Evolutionary conservation across 1,284 basidiomycete species (phyloP).

Genomic region (Fomitopsis betulina): DNA sequence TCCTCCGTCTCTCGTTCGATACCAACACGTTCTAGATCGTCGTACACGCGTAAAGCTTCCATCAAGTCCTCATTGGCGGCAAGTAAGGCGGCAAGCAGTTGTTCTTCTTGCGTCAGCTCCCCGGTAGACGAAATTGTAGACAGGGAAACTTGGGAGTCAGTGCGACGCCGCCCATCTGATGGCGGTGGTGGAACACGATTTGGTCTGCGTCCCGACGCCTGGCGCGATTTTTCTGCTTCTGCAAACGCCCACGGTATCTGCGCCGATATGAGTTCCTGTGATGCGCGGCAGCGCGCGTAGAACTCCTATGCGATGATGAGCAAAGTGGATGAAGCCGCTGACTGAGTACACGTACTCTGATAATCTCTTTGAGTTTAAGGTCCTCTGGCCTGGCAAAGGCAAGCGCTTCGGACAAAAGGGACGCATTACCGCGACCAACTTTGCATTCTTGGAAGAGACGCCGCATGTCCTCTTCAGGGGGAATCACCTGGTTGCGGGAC

Average conservation of each 20-base stretch:
- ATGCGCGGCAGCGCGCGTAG: slow-evolving; percentile 61
- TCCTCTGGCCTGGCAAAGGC: slow-evolving; percentile 63
- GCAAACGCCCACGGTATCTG: slow-evolving; percentile 80
- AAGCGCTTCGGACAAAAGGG: slow-evolving; percentile 60
- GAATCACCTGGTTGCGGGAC: slow-evolving; percentile 55
- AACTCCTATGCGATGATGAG: slow-evolving; percentile 52
- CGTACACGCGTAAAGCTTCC: slow-evolving; percentile 45
- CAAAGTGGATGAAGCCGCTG: not conserved
- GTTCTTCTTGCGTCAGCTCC: slow-evolving; percentile 54
- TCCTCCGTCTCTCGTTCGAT: slow-evolving; percentile 55
- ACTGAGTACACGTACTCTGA: slow-evolving; percentile 43
- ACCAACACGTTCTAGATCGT: slow-evolving; percentile 65
- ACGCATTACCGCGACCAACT: slow-evolving; percentile 68
- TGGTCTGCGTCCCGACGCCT: slow-evolving; percentile 18
- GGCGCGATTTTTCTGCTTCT: slow-evolving; percentile 56
- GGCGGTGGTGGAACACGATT: slow-evolving; percentile 12
- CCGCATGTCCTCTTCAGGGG: slow-evolving; percentile 72
- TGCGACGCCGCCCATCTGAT: slow-evolving; percentile 11
- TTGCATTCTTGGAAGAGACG: slow-evolving; percentile 76
- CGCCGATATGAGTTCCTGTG: slow-evolving; percentile 68
- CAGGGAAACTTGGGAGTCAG: not conserved
- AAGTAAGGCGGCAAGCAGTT: slow-evolving; percentile 59
- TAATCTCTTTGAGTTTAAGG: slow-evolving; percentile 52
- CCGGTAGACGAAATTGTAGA: slow-evolving; percentile 27
- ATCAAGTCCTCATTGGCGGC: slow-evolving; percentile 57